Conservation (phyloP, 1,139 yeast genomes). For the Groenewaldozyma sp. region DNA sequence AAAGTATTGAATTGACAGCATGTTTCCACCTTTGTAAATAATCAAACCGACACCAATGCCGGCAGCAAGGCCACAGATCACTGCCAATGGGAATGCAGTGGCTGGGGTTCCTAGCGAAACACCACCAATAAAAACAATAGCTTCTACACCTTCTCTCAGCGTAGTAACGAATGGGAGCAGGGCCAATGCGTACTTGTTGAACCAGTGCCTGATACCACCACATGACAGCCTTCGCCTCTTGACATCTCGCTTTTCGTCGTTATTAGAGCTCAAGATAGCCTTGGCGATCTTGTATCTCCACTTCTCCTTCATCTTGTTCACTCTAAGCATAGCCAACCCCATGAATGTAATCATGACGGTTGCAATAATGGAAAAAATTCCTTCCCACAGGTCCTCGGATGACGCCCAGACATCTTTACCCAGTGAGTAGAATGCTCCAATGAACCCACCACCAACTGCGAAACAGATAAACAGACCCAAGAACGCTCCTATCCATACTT, state of each 20-base stretch:
- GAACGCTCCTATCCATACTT: slow-evolving; percentile 73
- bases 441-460: slow-evolving; percentile 73
- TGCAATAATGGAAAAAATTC: slow-evolving; percentile 76
- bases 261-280: slow-evolving; percentile 43
- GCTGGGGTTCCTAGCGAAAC: slow-evolving; percentile 72
- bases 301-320: slow-evolving; percentile 84
- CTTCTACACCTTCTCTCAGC: slow-evolving; percentile 83
- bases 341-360: slow-evolving; percentile 72
- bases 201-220: slow-evolving; percentile 31
- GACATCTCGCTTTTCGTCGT: slow-evolving; percentile 19
- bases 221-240: slow-evolving; percentile 20
- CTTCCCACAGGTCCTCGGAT: slow-evolving; percentile 93
- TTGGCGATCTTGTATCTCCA: slow-evolving; percentile 87
- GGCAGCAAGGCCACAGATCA: slow-evolving; percentile 56
- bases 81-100: slow-evolving; percentile 75
- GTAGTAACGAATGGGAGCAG: slow-evolving; percentile 72
- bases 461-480: slow-evolving; percentile 68
- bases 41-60: slow-evolving; percentile 60
- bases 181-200: slow-evolving; percentile 61
- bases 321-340: slow-evolving; percentile 90
- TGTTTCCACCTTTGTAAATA: slow-evolving; percentile 72
- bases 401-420: slow-evolving; percentile 77
- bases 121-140: slow-evolving; percentile 83
- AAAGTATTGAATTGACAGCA: slow-evolving; percentile 70
- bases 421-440: slow-evolving; percentile 74